Base-by-base conservation (phyloP, 106 monocot species). In the Ottelia alismoides region DNA sequence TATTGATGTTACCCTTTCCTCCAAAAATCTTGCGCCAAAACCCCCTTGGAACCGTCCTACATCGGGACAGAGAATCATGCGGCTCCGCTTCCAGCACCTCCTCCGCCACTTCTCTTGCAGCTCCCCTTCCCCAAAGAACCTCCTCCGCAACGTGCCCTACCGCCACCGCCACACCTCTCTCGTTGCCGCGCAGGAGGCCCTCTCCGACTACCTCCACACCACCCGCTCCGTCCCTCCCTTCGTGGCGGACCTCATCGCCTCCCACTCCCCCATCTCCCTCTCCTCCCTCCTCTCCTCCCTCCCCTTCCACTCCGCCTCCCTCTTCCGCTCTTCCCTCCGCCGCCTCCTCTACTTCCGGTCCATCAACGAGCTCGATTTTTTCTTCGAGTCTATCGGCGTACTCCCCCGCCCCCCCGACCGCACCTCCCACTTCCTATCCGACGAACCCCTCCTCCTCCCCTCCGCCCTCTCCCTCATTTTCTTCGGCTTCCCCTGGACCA, bases 301-400 rank as follows among this genome's bases (percentile, higher is more conserved):
- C 53, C 61, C 47, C 19, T 69, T 69, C 65, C 63, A 66, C 44
- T 25, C 16, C 28, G 53, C 61, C 48, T 22, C 65, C 21, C 48
- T 63, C 24, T 43, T 80, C 59, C 72, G 52, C n/a, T n/a, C n/a
- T n/a, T n/a, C n/a, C n/a, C n/a, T n/a, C n/a, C n/a, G n/a, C n/a
- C n/a, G n/a, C n/a, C 52, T 63, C 63, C 74, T 89, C 64, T 27
- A 62, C 64, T 89, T 65, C 68, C 53, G 61, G 30, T 76, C 79
- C 46, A 49, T 83, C 76, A 79, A 89, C 74, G 83, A 88, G 70
- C 74, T 80, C 70, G 76, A 76, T 6, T 89, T 89, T 77, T 80
- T 89, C 74, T 76, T 76, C 62, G 88, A 89, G 58, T 63, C 62
- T 61, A 83, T 88, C 55, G 88, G 88, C 55, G 66, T 76, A 28